Evolutionary conservation across 257 asterid species (phyloP), one percentile per base, ranked within the genome.

Genomic region (Anisodus tanguticus): DNA sequence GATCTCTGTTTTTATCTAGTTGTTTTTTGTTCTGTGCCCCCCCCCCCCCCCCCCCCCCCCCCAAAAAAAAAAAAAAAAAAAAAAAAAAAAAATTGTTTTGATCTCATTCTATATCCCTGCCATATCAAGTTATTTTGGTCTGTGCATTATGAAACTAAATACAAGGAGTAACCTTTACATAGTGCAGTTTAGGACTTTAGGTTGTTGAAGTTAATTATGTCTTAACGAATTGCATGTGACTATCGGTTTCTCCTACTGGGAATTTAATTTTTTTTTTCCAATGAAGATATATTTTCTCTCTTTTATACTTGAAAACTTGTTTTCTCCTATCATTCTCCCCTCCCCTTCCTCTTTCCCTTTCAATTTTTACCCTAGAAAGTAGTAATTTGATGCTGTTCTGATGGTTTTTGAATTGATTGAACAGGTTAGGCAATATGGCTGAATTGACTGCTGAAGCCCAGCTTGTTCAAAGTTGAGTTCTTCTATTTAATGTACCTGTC

Each of bases 381-480:
- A 22, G 47, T 76, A 49, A 22, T 19, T 74, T 74, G 43, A 74
- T 74, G 81, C 3, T 8, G 3, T 51, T 74, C 43, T 74, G 26
- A 49, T 74, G 80, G 60, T 49, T 74, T 49, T 2, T 22, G 62
- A 74, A 49, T 74, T 49, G 60, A 49, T 74, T 49, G 60, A 11
- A 66, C 62, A 82, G 84, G 79, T 69, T 51, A 31, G 67, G 37
- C 79, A 49, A 35, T 63, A 82, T 82, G 85, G 85, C 80, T 53
- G 69, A 82, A 53, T 68, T 82, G 80, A 67, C 80, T 35, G 80
- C 80, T 8, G 80, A 82, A 35, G 69, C 85, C 4, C 69, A 82
- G 69, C 80, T 35, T 26, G 68, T 54, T 68, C 80, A 67, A 57
- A 82, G 85, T 82, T 68, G 67, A 82, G 68, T 82, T 16, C 85